Evolutionary conservation across 441 rosid genomes (phyloP), one percentile per base, ranked within the genome.

Genomic region (Pelargonium australe): DNA sequence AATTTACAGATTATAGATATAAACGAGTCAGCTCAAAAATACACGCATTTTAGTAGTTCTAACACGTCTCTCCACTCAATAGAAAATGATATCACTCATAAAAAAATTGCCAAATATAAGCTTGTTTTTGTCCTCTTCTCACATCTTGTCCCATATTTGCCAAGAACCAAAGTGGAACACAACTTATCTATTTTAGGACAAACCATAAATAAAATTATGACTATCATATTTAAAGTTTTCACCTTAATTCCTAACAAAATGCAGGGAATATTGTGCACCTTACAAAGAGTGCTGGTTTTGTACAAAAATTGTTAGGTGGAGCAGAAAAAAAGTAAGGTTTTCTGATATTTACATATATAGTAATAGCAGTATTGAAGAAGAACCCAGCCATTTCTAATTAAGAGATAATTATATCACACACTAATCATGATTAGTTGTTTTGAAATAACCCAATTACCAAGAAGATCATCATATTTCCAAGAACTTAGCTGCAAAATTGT

Each of bases 261-360:
- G 61, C 25, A 19, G 20, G 0, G n/a, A 45, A 45, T 13, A 45
- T 57, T 17, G 63, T 8, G 63, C 19, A 17, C 63, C 63, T 17
- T 17, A 57, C 63, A 57, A 57, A 57, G 28, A 57, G 63, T 57
- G 28, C 28, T 57, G 63, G 63, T 57, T 57, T 57, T 57, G 62
- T 57, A 19, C 11, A 57, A 17, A 16, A 57, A 57, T 57, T 7
- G 62, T 9, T 57, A 57, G 62, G 62, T 57, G 62, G 16, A 57
- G 62, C 28, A 57, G 62, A 57, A 19, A 17, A 57, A 57, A 57
- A 57, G 19, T 53, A 14, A 14, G 57, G 62, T 16, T 53, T 16
- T 14, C 16, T 53, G 58, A 53, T 14, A 12, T 14, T 2, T 49
- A 14, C 57, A 49, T n/a, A 53, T 53, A 53, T 53, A 53, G 58